A percentile compares a stretch with the other conserved stretches of the same genome.
These are phyloP conservation scores for Irpex sp. DNA, from an alignment of 1,284 basidiomycete genomes.

Conservation along the genomic window DNA sequence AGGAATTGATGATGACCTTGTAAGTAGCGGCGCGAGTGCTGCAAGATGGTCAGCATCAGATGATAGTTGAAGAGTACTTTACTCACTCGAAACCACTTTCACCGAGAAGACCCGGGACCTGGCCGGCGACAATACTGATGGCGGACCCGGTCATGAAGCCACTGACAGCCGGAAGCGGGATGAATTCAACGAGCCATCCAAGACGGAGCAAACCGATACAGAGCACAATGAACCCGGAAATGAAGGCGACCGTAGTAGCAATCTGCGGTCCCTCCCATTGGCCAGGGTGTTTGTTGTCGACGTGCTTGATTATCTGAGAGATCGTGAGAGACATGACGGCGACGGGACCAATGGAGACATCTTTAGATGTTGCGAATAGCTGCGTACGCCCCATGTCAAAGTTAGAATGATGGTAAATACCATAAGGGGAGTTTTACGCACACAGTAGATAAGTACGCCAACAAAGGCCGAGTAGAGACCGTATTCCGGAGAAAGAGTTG, in stretches of 20 bases:
- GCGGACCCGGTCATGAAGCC: constrained; percentile 94
- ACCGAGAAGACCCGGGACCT: constrained; percentile 85
- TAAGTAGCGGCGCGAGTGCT: constrained; percentile 86
- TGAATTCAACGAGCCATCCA: constrained; percentile 97
- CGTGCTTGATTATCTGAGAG: constrained; percentile 75
- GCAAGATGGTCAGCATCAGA: constrained; percentile 11
- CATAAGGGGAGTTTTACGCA: constrained; percentile 34
- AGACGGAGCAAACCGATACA: constrained; percentile 89
- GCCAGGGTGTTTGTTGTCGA: constrained; percentile 50
- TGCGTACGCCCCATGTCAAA: constrained; percentile 23
- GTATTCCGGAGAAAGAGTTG: constrained; percentile 82
- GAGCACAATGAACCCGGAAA: constrained; percentile 92
- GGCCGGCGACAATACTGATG: constrained; percentile 82
- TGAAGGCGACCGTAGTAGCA: constrained; percentile 82
- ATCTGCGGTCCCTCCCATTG: constrained; percentile 71
- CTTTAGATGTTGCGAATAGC: constrained; percentile 93
- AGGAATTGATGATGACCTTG: constrained; percentile 86
- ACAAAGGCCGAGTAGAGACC: constrained; percentile 97
- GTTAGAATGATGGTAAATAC: constrained; percentile 14
- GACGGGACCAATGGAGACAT: constrained; percentile 94
- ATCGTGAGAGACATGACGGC: constrained; percentile 96
- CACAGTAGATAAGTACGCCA: constrained; percentile 80
- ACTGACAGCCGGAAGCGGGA: constrained; percentile 86
- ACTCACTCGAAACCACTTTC: constrained; percentile 78
- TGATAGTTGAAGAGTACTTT: not conserved